Evolutionary conservation across 768 basidiomycete species (phyloP).

Genomic region (Boletus coccyginus): DNA sequence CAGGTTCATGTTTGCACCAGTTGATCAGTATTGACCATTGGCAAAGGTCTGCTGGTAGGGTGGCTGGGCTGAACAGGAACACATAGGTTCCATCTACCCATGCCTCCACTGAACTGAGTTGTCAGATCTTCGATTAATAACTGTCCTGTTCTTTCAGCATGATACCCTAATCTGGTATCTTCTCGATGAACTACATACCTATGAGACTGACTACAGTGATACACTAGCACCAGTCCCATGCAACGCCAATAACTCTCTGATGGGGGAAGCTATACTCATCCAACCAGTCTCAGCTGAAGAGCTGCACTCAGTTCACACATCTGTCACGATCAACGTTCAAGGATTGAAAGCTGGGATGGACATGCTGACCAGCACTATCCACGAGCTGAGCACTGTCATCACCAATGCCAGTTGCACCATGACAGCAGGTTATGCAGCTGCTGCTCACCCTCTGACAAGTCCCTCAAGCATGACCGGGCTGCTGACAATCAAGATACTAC

Average conservation of each 20-base stretch:
- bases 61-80: slow-evolving; percentile 39
- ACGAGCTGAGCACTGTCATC: no score
- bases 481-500: no score
- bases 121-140: neutral
- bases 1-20: no score
- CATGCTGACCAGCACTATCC: no score
- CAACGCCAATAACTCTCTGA: no score
- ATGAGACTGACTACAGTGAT: neutral
- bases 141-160: neutral
- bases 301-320: no score
- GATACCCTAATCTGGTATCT: neutral
- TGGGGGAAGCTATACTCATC: neutral
- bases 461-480: no score
- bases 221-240: neutral
- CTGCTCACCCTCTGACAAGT: no score
- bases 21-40: slow-evolving; percentile 34
- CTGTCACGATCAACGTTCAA: no score
- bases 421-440: no score
- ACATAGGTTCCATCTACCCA: slow-evolving; percentile 13
- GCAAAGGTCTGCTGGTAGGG: slow-evolving; percentile 37
- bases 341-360: no score
- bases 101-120: neutral
- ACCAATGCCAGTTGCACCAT: no score
- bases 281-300: neutral
- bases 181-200: neutral